Evolutionary conservation across 306 rosid genomes (phyloP).

Genomic region (Rosa rugosa): DNA sequence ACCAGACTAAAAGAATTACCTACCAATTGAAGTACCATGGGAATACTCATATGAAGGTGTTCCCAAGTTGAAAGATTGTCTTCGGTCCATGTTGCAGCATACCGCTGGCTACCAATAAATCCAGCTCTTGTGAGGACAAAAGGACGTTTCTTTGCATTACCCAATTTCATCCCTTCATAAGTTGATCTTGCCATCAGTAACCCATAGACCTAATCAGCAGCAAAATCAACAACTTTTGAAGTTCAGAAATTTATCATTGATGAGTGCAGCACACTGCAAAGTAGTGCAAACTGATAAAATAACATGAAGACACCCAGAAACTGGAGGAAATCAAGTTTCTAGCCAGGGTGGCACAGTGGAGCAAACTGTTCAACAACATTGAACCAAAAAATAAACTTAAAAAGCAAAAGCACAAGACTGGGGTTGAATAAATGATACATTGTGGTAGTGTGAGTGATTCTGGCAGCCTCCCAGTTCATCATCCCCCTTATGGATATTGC

Average conservation of each 20-base stretch:
- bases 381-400: not conserved
- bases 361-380: conserved; percentile 4
- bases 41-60: conserved; percentile 95
- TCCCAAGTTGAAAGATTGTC: conserved; percentile 96
- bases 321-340: conserved; percentile 21
- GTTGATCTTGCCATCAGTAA: conserved; percentile 90
- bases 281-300: conserved; percentile 12
- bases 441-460: conserved; percentile 84
- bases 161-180: conserved; percentile 83
- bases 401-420: conserved; percentile 11
- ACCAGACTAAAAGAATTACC: conserved; percentile 24
- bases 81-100: conserved; percentile 96
- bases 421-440: conserved; percentile 53
- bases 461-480: conserved; percentile 86
- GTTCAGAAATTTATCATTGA: conserved; percentile 9
- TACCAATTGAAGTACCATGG: conserved; percentile 96
- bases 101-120: conserved; percentile 88
- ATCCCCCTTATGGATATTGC: conserved; percentile 87
- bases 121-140: conserved; percentile 98
- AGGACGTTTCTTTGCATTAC: conserved; percentile 72
- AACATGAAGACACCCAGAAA: conserved; percentile 20
- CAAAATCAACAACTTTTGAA: conserved; percentile 24
- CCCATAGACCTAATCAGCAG: conserved; percentile 71
- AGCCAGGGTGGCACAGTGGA: conserved; percentile 20
- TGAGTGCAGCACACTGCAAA: not conserved